Evolutionary conservation across 768 basidiomycete genomes (phyloP), one percentile per base, ranked within the genome.

Genomic region (Cubamyces lactineus): DNA sequence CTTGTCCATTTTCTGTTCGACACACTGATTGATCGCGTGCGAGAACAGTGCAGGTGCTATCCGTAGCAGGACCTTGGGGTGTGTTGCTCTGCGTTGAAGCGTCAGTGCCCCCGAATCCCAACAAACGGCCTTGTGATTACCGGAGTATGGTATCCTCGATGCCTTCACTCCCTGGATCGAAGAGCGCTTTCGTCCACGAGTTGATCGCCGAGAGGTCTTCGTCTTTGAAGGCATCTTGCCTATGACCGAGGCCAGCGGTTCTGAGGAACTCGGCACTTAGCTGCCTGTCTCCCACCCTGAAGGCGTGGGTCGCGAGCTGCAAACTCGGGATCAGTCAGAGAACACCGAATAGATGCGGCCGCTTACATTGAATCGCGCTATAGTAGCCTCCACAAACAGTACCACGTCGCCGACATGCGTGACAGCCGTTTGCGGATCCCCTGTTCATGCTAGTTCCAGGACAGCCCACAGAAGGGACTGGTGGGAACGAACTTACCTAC

Each of bases 341-440:
- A 40, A 5, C 15, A 40, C 38, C 9, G 8, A 19, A 53, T 19
- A 57, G 5, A 16, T 45, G 54, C 13, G 23, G 12, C 15, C 23
- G 17, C 80, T 66, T 54, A 84, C 91, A 70, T 86, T 83, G 69
- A 85, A 92, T 54, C 86, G 84, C n/a, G 80, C 79, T 38, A 88
- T 73, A 17, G 82, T 79, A 64, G 83, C 82, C 71, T 93, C 91
- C 7, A 84, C 73, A 68, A 93, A 91, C 40, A 93, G 69, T 16
- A 92, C 87, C n/a, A 93, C 81, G 64, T 91, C 84, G 3, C 92
- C 92, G 1, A 92, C 76, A 71, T 91, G 87, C 61, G 82, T 85
- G 41, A 92, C 83, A 5, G 91, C 91, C 17, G 87, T 89, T 73
- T 92, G 92, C 17, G 92, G 92, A 73, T 93, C 91, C 49, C 91